Conservation (phyloP, 352 stramenopile species). For the Achlya hypogyna region DNA sequence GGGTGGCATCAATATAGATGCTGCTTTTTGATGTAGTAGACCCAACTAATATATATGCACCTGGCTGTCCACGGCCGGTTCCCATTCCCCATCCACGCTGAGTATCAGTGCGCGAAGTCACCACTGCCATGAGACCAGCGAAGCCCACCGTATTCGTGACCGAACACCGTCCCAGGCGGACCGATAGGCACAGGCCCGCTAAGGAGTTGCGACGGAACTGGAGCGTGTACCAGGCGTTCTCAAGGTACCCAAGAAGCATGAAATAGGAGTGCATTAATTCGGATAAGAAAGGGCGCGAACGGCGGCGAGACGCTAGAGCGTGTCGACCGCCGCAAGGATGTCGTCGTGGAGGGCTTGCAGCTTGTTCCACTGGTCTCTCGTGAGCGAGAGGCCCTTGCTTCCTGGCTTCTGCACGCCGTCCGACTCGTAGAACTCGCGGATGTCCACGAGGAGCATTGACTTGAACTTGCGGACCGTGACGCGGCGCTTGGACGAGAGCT, state of each 20-base stretch:
- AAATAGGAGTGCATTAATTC: constrained; percentile 10
- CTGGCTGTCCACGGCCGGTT: no score
- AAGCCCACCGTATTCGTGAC: no score
- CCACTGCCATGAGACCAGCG: no score
- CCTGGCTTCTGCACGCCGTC: constrained; percentile 44
- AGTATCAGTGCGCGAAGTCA: no score
- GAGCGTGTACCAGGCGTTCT: no score
- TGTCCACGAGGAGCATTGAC: constrained; percentile 40
- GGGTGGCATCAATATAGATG: constrained; percentile 20
- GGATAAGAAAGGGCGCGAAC: neutral
- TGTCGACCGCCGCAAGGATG: constrained; percentile 20
- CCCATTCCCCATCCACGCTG: no score
- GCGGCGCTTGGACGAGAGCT: constrained; percentile 50
- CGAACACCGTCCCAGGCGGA: neutral
- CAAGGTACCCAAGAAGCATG: neutral
- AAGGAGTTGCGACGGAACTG: no score
- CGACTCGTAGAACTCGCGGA: constrained; percentile 69
- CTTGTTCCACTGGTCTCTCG: constrained; percentile 48
- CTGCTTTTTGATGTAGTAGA: neutral
- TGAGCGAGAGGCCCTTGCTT: constrained; percentile 75
- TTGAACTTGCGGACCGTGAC: constrained; percentile 43
- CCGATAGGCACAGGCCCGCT: no score
- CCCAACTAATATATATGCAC: constrained; percentile 18
- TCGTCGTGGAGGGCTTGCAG: constrained; percentile 26
- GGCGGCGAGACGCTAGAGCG: constrained; percentile 4